Percentiles rank a stretch among this genome's conserved stretches.
Evolutionary conservation across 2,329 filamentous ascomycete genomes (phyloP).

Genomic region (Exophiala sp.): DNA sequence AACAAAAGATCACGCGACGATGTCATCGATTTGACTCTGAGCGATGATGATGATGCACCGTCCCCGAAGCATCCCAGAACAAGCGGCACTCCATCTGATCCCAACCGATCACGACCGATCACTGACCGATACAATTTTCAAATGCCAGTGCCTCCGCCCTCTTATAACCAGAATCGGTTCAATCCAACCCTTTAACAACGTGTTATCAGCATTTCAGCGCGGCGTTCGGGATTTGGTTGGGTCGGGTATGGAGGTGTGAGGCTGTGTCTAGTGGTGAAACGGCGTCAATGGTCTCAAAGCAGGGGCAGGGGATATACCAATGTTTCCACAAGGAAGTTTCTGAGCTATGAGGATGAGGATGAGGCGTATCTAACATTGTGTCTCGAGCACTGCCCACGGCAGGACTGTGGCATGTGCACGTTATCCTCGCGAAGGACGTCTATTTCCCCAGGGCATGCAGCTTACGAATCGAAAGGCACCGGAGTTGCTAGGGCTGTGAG

Average conservation of each 20-base stretch:
- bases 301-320: not conserved
- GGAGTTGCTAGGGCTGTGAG: not conserved
- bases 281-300: not conserved
- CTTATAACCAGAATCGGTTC: constrained; percentile 11
- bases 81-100: not conserved
- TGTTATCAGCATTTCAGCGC: constrained; percentile 10
- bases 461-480: not conserved
- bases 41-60: constrained; percentile 47
- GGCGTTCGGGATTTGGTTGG: constrained; percentile 11
- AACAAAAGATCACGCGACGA: constrained; percentile 45
- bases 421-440: not conserved
- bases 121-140: constrained; percentile 19
- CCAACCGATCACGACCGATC: constrained; percentile 4
- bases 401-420: not conserved
- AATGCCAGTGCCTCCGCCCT: constrained; percentile 6
- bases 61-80: constrained; percentile 9
- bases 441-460: not conserved
- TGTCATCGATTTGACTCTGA: constrained; percentile 52
- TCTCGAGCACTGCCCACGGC: too few species aligned
- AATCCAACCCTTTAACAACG: constrained; percentile 9
- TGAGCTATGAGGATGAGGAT: not conserved
- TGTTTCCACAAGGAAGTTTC: not conserved
- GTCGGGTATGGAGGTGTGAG: too few species aligned
- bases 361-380: not conserved
- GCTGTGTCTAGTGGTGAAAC: not conserved